phyloP scores from a whole-genome alignment of 305 asterid genomes.

The Solanum chacoense region DNA sequence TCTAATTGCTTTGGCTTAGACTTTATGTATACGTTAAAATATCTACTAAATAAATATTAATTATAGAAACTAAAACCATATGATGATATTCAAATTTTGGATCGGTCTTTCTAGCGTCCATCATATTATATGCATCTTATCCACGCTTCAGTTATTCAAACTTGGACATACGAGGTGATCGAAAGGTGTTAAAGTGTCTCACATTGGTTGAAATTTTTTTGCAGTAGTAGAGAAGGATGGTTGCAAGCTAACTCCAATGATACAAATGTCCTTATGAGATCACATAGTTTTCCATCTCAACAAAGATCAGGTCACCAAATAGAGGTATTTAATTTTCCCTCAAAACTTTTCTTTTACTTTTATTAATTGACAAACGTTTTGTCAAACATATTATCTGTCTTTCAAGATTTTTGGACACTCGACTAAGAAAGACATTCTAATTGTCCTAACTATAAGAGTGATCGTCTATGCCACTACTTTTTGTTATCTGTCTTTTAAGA shows the following conservation, averaged over 20 bases:
- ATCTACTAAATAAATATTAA: background rate
- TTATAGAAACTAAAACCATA: background rate
- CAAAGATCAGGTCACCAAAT: conserved; percentile 25
- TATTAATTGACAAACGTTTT: background rate
- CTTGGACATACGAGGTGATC: background rate
- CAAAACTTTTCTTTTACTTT: background rate
- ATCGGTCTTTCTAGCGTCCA: background rate
- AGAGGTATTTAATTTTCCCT: conserved; percentile 26
- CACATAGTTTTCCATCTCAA: conserved; percentile 45
- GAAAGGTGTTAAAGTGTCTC: background rate
- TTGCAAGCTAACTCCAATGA: conserved; percentile 41
- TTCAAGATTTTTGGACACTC: background rate
- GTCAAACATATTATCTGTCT: background rate
- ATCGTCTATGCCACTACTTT: background rate
- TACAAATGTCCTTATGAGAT: conserved; percentile 34
- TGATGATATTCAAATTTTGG: background rate
- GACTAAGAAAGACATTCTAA: background rate
- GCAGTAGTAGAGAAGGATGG: conserved; percentile 62
- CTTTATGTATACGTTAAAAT: background rate
- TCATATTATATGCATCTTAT: background rate
- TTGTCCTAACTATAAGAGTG: background rate
- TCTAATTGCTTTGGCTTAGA: background rate
- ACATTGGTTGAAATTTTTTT: background rate
- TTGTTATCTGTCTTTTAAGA: background rate
- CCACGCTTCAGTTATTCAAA: background rate